Percentiles rank a stretch among this genome's conserved stretches.
phyloP scores from a whole-genome alignment of 345 rosid species.

The Sapria himalayana region DNA sequence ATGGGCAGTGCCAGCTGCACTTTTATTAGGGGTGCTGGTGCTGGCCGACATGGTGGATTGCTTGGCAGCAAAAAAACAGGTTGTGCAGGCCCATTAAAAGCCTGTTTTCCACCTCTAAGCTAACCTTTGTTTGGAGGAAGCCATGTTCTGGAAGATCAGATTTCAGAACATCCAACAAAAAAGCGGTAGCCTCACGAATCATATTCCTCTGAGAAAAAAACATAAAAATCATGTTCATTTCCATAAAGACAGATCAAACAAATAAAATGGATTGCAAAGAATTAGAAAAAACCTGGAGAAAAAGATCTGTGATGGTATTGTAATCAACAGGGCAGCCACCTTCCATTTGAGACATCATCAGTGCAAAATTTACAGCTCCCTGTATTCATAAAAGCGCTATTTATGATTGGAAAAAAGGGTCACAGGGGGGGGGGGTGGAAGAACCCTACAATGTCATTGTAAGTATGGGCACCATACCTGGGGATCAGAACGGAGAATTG shows the following conservation, averaged over 20 bases:
- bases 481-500: slow-evolving; percentile 92
- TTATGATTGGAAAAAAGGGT: too few relatives aligned
- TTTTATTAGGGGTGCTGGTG: too few relatives aligned
- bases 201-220: slow-evolving; percentile 49
- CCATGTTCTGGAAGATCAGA: slow-evolving; percentile 90
- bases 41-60: too few relatives aligned
- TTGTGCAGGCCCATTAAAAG: too few relatives aligned
- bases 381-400: slow-evolving; percentile 18
- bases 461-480: slow-evolving; percentile 79
- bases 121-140: slow-evolving; percentile 79
- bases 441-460: too few relatives aligned
- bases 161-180: slow-evolving; percentile 86
- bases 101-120: too few relatives aligned
- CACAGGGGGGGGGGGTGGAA: too few relatives aligned
- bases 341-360: slow-evolving; percentile 99
- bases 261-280: too few relatives aligned
- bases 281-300: slow-evolving; percentile 86
- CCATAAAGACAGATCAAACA: not conserved
- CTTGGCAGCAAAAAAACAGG: too few relatives aligned
- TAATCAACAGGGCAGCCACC: slow-evolving; percentile 95
- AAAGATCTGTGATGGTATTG: slow-evolving; percentile 94
- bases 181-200: slow-evolving; percentile 97
- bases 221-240: not conserved
- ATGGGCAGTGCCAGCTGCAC: too few relatives aligned
- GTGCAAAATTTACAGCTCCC: slow-evolving; percentile 98